These are phyloP conservation scores for Phaeophleospora eucalypticola DNA, from an alignment of 2,329 filamentous ascomycete genomes.

Conservation along the genomic window DNA sequence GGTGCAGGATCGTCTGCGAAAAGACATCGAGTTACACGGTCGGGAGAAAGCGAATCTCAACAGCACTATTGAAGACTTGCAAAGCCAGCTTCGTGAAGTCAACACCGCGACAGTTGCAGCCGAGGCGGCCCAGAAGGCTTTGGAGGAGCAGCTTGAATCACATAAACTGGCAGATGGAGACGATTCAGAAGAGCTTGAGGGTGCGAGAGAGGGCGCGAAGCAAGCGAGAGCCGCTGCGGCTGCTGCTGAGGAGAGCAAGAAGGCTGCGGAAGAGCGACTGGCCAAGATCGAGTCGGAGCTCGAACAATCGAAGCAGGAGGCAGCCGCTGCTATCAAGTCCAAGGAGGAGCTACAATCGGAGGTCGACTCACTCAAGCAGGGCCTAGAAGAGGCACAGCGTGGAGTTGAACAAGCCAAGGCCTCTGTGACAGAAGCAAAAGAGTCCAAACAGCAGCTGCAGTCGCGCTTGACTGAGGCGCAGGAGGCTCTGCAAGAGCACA, in stretches of 20 bases:
- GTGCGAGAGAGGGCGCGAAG: not conserved
- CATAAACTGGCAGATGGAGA: not conserved
- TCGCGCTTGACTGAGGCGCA: not conserved
- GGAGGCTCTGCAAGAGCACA: not conserved
- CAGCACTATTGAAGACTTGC: not conserved
- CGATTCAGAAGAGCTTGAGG: not conserved
- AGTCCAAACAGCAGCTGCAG: not conserved
- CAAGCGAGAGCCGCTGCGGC: not conserved
- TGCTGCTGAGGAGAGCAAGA: not conserved
- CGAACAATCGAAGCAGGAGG: conserved; percentile 1
- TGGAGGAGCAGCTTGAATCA: not conserved
- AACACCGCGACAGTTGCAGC: not conserved
- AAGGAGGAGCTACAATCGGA: not conserved
- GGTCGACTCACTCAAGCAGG: not conserved
- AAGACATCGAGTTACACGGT: conserved; percentile 8
- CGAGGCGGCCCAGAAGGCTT: not conserved
- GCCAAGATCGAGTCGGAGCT: not conserved
- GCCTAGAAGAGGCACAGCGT: no score
- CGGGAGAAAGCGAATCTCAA: not conserved
- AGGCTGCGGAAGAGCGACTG: not conserved
- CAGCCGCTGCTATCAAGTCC: not conserved
- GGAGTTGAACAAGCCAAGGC: not conserved
- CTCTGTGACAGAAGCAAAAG: not conserved
- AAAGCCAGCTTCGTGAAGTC: not conserved
- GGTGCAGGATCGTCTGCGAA: conserved; percentile 5